Evolutionary conservation across 106 monocot species (phyloP), one percentile per base, ranked within the genome.

Genomic region (Cymbidium sinense): DNA sequence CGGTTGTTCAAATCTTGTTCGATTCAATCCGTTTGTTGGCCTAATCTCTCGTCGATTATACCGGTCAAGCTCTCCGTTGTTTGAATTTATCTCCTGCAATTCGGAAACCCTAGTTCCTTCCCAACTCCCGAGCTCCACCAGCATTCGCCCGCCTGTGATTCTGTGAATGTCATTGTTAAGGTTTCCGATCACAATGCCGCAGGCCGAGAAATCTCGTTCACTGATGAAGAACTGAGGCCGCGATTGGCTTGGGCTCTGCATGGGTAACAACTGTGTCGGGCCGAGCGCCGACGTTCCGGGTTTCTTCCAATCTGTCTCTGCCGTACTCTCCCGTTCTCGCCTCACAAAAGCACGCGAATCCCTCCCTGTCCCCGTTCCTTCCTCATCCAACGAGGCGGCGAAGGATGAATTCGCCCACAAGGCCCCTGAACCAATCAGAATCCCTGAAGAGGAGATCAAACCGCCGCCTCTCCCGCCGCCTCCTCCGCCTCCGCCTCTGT

Each of bases 261-360:
- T 85, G 88, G 86, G 85, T 28, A 88, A 86, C 77, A 85, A 74
- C 75, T 85, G 88, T 77, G 55, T 77, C 58, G 88, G 88, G 77
- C 83, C 88, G 47, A 81, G 76, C 54, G 30, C 36, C 75, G 76
- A 70, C 51, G 67, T 55, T 30, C 50, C 50, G 67, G 64, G 83
- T 20, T 88, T 84, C 64, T 78, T 80, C 50, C 73, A 81, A 20
- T 81, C 81, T 50, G 67, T 88, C 62, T 81, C 85, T 61, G 64
- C 77, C 79, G 81, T 34, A 25, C 35, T 77, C 52, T 80, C 76
- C 70, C 80, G 82, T 25, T 30, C 77, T 64, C 61, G 80, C 28
- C 20, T n/a, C 29, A 37, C 39, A 2, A 39, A 5, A 35, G 21
- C 71, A 27, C 29, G 18, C 37, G 71, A 30, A 72, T 73, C 79